These are phyloP conservation scores for Lepraria neglecta DNA, from an alignment of 495 filamentous ascomycete species.

Conservation along the genomic window DNA sequence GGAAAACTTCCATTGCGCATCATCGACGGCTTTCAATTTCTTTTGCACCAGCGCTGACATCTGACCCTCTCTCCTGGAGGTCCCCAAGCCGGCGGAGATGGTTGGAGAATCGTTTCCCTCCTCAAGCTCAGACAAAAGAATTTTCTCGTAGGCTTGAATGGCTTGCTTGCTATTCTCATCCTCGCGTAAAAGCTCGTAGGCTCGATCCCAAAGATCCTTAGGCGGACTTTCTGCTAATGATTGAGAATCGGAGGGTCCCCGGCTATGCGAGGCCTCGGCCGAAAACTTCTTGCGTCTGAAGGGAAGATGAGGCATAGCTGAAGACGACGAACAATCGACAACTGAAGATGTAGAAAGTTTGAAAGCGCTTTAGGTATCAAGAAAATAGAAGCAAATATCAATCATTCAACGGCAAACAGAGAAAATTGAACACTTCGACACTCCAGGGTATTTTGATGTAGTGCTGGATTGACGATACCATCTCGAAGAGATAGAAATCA, in stretches of 20 bases:
- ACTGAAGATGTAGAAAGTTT: too few species aligned
- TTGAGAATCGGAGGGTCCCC: neutral
- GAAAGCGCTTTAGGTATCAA: too few species aligned
- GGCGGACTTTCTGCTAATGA: neutral
- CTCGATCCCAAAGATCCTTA: constrained; percentile 14
- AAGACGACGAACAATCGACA: too few species aligned
- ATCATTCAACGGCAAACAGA: too few species aligned
- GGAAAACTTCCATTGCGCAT: neutral
- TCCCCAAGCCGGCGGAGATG: neutral
- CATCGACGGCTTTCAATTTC: constrained; percentile 8
- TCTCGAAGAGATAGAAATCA: too few species aligned
- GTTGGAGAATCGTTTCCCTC: neutral
- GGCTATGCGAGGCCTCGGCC: neutral
- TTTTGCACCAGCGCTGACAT: constrained; percentile 1
- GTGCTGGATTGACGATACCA: too few species aligned
- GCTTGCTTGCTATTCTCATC: constrained; percentile 3
- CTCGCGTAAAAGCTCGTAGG: constrained; percentile 6
- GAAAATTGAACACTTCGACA: too few species aligned
- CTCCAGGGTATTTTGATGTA: too few species aligned
- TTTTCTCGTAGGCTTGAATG: constrained; percentile 7
- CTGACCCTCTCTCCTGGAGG: neutral
- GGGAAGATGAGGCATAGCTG: too few species aligned
- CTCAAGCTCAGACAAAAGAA: constrained; percentile 3
- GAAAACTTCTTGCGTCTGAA: neutral
- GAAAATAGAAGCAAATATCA: too few species aligned